These are phyloP conservation scores for Lagenidium giganteum DNA, from an alignment of 352 stramenopile genomes.

Conservation along the genomic window DNA sequence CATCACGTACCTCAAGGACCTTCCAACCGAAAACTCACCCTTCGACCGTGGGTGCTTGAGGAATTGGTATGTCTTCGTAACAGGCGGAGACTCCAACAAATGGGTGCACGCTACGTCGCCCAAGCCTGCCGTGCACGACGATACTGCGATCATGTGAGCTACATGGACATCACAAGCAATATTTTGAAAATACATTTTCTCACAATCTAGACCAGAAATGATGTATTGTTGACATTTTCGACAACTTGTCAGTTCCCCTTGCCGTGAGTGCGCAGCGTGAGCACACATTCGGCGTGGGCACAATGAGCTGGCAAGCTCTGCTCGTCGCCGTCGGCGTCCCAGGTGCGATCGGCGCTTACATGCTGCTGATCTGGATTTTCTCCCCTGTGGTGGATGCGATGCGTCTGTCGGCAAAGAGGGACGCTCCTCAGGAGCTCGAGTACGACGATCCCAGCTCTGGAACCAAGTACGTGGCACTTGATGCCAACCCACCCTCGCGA, in stretches of 20 bases:
- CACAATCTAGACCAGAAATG: no score
- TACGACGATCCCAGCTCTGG: constrained; percentile 64
- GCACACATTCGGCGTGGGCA: constrained; percentile 13
- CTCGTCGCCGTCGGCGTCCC: constrained; percentile 19
- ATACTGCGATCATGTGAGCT: constrained; percentile 15
- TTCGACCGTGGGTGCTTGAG: constrained; percentile 50
- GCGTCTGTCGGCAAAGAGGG: constrained; percentile 36
- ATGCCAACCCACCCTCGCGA: constrained; percentile 18
- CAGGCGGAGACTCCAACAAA: constrained; percentile 37
- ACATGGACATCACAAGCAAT: not conserved
- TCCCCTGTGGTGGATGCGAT: constrained; percentile 49
- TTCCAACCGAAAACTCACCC: constrained; percentile 50
- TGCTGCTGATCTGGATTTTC: constrained; percentile 56
- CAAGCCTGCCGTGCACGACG: constrained; percentile 6
- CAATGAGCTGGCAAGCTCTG: constrained; percentile 12
- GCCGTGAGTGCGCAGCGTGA: constrained; percentile 12
- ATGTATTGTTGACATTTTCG: no score
- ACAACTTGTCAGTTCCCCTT: constrained; percentile 3
- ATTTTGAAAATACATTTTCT: no score
- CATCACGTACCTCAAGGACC: constrained; percentile 70
- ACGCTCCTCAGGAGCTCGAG: constrained; percentile 45
- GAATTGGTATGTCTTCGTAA: constrained; percentile 66
- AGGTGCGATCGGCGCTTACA: constrained; percentile 14
- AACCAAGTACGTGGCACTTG: no score
- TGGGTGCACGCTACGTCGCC: constrained; percentile 44